These are phyloP conservation scores for Pelargonium cotyledonis DNA, from an alignment of 441 rosid species.

Conservation along the genomic window DNA sequence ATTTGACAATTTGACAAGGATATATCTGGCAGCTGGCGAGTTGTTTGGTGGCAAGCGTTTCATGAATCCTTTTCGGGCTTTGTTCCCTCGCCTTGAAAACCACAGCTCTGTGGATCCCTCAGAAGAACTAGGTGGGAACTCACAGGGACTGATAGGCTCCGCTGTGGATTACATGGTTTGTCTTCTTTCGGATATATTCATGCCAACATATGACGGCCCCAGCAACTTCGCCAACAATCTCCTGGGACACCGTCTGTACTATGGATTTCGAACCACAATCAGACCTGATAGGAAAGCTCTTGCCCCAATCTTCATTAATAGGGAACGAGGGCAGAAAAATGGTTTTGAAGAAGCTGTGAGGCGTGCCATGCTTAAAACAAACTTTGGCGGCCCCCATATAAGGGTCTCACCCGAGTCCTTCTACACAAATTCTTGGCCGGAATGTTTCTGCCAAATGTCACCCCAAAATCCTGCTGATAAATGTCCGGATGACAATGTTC, in stretches of 20 bases:
- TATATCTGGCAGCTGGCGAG: slow-evolving; percentile 93
- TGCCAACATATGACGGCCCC: slow-evolving; percentile 99
- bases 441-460: slow-evolving; percentile 78
- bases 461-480: slow-evolving; percentile 58
- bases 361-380: slow-evolving; percentile 69
- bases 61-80: slow-evolving; percentile 70
- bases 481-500: slow-evolving; percentile 76
- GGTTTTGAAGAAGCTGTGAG: slow-evolving; percentile 82
- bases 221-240: slow-evolving; percentile 99
- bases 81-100: slow-evolving; percentile 86
- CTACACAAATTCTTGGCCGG: slow-evolving; percentile 97
- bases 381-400: slow-evolving; percentile 91
- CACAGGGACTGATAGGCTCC: slow-evolving; percentile 79
- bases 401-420: slow-evolving; percentile 82
- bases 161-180: slow-evolving; percentile 99
- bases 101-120: slow-evolving; percentile 80
- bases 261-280: slow-evolving; percentile 87
- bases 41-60: slow-evolving; percentile 87
- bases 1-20: slow-evolving; percentile 76
- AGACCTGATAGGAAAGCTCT: slow-evolving; percentile 90
- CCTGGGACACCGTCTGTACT: slow-evolving; percentile 88
- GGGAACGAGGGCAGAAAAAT: slow-evolving; percentile 55
- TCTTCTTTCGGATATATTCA: slow-evolving; percentile 87
- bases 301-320: slow-evolving; percentile 68
- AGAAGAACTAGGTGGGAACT: slow-evolving; percentile 60